Conservation (phyloP, 1,139 yeast species). For the Casaregolazyma lundiana region DNA sequence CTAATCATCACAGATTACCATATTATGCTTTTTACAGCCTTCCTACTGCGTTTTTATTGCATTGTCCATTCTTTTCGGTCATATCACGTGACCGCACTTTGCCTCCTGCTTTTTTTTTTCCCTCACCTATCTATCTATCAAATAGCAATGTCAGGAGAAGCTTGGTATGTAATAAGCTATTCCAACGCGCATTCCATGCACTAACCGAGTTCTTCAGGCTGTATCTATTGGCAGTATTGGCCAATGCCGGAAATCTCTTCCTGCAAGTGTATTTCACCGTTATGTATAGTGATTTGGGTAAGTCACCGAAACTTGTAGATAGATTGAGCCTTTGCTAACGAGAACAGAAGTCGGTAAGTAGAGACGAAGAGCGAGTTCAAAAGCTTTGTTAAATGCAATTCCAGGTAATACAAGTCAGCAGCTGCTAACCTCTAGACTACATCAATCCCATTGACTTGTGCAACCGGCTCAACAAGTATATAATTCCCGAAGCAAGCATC, state of each 20-base stretch:
- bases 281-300: slow-evolving; percentile 89
- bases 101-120: neutral
- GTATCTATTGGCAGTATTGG: slow-evolving; percentile 61
- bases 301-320: slow-evolving; percentile 13
- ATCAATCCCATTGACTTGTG: slow-evolving; percentile 96
- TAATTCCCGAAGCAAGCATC: slow-evolving; percentile 84
- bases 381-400: neutral
- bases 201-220: slow-evolving; percentile 17
- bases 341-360: slow-evolving; percentile 20
- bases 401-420: no score
- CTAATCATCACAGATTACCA: no score
- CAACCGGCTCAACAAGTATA: slow-evolving; percentile 82
- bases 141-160: slow-evolving; percentile 33
- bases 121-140: neutral
- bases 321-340: neutral
- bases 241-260: slow-evolving; percentile 82
- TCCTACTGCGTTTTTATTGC: no score
- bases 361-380: neutral
- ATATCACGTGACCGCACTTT: neutral
- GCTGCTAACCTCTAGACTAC: slow-evolving; percentile 51
- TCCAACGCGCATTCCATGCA: neutral
- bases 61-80: neutral
- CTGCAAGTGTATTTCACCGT: slow-evolving; percentile 90
- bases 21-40: no score
- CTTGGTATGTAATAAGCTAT: slow-evolving; percentile 29